Evolutionary conservation across 148 eudicot genomes (phyloP).

Genomic region (Agrostemma githago): DNA sequence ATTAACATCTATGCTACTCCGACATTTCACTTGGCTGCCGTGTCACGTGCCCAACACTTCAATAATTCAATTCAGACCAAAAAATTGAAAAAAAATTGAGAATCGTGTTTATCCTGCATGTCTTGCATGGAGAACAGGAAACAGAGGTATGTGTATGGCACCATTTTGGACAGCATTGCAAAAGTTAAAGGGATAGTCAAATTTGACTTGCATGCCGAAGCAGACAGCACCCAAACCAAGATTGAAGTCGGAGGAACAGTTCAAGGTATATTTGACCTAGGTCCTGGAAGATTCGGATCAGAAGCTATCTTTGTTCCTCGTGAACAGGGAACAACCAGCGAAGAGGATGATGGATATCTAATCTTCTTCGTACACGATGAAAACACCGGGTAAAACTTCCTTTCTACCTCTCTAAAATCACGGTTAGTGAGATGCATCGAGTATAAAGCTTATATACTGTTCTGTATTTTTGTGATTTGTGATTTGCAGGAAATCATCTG

Average conservation of each 20-base stretch:
- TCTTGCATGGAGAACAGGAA: constrained; percentile 40
- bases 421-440: neutral
- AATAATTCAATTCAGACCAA: no score
- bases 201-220: constrained; percentile 88
- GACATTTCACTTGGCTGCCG: neutral
- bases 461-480: neutral
- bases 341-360: constrained; percentile 96
- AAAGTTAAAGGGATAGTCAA: constrained; percentile 77
- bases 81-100: no score
- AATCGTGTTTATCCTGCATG: neutral
- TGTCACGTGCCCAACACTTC: no score
- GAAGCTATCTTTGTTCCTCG: constrained; percentile 90
- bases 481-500: constrained; percentile 64
- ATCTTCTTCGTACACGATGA: constrained; percentile 91
- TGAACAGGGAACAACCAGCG: constrained; percentile 50
- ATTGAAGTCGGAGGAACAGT: constrained; percentile 87
- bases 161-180: constrained; percentile 61
- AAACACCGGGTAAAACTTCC: constrained; percentile 53
- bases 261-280: constrained; percentile 74
- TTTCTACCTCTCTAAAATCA: neutral
- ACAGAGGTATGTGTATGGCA: constrained; percentile 82
- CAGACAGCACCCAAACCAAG: constrained; percentile 56
- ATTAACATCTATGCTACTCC: no score
- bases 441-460: neutral
- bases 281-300: constrained; percentile 84